Percentiles rank a stretch among this genome's conserved stretches.
phyloP scores from a whole-genome alignment of 225 moss, liverwort and hornwort genomes.

The Asterella californica region DNA sequence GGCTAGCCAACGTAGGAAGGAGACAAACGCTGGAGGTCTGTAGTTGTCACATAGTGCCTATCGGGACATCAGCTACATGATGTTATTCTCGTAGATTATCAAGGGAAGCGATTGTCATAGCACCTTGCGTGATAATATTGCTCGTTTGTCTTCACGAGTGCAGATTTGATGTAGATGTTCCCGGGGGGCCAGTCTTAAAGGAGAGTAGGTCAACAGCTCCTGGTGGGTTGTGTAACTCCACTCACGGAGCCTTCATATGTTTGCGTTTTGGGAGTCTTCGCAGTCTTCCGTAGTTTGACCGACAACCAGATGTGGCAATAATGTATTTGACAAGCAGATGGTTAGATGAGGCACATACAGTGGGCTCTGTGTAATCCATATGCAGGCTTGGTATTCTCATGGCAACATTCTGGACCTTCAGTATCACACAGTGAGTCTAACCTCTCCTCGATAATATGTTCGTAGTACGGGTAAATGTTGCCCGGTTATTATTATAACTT shows the following conservation, averaged over 20 bases:
- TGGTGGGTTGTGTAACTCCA: conserved; percentile 32
- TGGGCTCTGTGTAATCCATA: background rate
- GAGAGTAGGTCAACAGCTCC: conserved; percentile 74
- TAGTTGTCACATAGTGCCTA: background rate
- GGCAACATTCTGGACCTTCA: background rate
- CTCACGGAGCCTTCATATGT: background rate
- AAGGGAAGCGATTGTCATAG: too few species aligned
- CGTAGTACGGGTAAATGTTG: background rate
- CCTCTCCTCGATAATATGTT: too few species aligned
- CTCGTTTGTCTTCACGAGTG: background rate
- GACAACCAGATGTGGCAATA: background rate
- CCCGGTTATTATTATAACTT: background rate
- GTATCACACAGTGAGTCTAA: background rate
- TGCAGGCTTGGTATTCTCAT: background rate
- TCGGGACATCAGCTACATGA: background rate
- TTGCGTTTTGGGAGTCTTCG: background rate
- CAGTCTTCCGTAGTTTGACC: background rate
- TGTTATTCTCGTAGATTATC: background rate
- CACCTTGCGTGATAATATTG: background rate
- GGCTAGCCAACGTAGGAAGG: background rate
- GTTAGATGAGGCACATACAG: background rate
- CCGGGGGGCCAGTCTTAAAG: conserved; percentile 81
- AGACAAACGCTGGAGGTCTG: background rate
- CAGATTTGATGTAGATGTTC: conserved; percentile 93
- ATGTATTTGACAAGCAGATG: background rate